Evolutionary conservation across 768 basidiomycete genomes (phyloP), one percentile per base, ranked within the genome.

Genomic region (Tulasnella sp.): DNA sequence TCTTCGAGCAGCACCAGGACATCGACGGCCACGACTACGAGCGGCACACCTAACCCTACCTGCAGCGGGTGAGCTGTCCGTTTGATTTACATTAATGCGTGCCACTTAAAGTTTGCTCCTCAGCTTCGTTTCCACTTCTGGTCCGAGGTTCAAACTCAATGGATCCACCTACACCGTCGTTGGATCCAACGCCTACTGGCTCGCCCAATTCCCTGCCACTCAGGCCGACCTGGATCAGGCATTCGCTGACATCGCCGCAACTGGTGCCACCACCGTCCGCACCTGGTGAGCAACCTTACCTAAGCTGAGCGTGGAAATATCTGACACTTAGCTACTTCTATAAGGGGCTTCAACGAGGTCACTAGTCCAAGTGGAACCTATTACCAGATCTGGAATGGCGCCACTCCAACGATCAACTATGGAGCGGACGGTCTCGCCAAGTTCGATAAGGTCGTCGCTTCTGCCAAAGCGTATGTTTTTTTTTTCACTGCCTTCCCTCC

Each of bases 101-200:
- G 4, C 18, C 23, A 51, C 48, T 51, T 9, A 51, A 51, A 23
- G 20, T 81, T 11, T 74, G 83, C 7, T 69, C 80, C 23, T 44
- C 78, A 13, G 83, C n/a, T 87, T 84, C 76, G 87, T 90, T 26
- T 85, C 86, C 79, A 84, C 84, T 11, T 86, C 87, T 11, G 88
- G 89, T 9, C 88, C 87, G 69, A 84, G 84, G 26, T 90, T 90
- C 82, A 85, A 83, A 11, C 82, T 90, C 35, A 85, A 88, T 80
- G 89, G 88, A 5, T 23, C 35, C 23, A 74, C 77, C 73, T 78
- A 26, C 29, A 67, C 51, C 46, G 3, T 74, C 20, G n/a, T 61
- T 73, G 85, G 89, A 6, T 82, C 86, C 13, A 90, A 90, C 82
- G 86, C 89, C 0, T 90, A 90, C 83, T 90, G 89, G 89, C 86